Base-by-base conservation (phyloP, 768 basidiomycete genomes). In the Rhodotorula kratochvilovae region DNA sequence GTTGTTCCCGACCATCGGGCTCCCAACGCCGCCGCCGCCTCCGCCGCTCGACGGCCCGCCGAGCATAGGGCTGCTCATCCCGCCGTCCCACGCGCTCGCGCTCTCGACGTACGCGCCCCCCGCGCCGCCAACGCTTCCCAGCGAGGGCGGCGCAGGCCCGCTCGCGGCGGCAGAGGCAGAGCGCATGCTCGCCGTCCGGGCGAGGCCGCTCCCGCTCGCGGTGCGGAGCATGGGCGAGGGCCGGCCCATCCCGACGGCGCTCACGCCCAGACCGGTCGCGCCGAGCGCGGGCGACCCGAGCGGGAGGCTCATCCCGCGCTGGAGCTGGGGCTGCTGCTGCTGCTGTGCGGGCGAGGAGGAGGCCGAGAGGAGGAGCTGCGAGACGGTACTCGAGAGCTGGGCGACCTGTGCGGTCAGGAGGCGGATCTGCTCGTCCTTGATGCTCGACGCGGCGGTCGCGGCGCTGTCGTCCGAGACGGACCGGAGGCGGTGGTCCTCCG, bases 311-410 rank as follows among this genome's bases (percentile, higher is more conserved):
- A 73, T 23, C 55, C 67, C 67, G 25, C 76, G 48, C 27, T n/a
- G n/a, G n/a, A n/a, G n/a, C n/a, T n/a, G n/a, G n/a, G n/a, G n/a
- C n/a, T n/a, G n/a, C n/a, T n/a, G n/a, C n/a, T n/a, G n/a, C n/a
- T n/a, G n/a, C n/a, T n/a, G n/a, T n/a, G n/a, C n/a, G n/a, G n/a
- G n/a, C n/a, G n/a, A 42, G 10, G 39, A 29, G 42, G 66, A 42
- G 23, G 36, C 39, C 29, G 50, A 48, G 39, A 89, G 88, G 16
- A 92, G 85, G 35, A 93, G 84, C 79, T 91, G 90, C 33, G 90
- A 89, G 62, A 93, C 91, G 15, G 91, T 91, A 5, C 89, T 87
- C 27, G 90, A 90, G 76, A 93, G 82, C 17, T 87, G 88, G 78
- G 87, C 89, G 65, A 93, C 83, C 51, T 90, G 86, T 76, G 89